Evolutionary conservation across 192 early-diverging fungal genomes (phyloP), one percentile per base, ranked within the genome.

Genomic region (Rhizoclosmatium sp.): DNA sequence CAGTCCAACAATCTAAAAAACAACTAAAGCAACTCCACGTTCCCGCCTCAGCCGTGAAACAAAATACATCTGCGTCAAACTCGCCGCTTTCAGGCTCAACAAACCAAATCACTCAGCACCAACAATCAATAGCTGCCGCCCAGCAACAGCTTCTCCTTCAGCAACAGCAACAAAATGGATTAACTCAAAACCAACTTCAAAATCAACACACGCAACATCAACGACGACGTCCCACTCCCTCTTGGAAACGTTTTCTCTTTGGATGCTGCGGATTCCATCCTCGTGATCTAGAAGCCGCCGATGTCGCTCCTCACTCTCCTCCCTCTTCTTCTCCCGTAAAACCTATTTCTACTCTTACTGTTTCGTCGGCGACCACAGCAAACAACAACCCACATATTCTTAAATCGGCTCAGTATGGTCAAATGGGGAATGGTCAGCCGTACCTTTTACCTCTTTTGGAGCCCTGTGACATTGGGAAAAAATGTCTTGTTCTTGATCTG

Each of bases 401-500:
- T 23, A 68, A 68, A 68, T 47, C 66, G 14, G 66, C 66, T 12
- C 21, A 23, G 47, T 68, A 68, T 68, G 66, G 10, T 16, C 4
- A 48, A 7, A 68, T 68, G 66, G 66, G 66, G 14, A 68, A 68
- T 46, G 66, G 66, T 44, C 56, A 71, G 47, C 45, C 78, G 31
- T 79, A 71, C 23, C 64, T 96, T 39, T 87, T 97, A 68, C 89
- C 88, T 41, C 92, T 94, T 54, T 86, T 96, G 56, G 87, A 86
- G 42, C 83, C 88, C 7, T 86, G 89, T 69, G 91, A 95, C 70
- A 67, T 69, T 49, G 92, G 93, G 4, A 91, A 90, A 81, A 99
- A 98, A 80, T 97, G 95, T 78, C 88, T 99, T 44, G 97, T 99
- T 19, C 89, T 99, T 48, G 97, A 99, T 86, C 86, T 98, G 75